These are phyloP conservation scores for Calonectria ilicicola DNA, from an alignment of 2,329 filamentous ascomycete genomes.

Conservation along the genomic window DNA sequence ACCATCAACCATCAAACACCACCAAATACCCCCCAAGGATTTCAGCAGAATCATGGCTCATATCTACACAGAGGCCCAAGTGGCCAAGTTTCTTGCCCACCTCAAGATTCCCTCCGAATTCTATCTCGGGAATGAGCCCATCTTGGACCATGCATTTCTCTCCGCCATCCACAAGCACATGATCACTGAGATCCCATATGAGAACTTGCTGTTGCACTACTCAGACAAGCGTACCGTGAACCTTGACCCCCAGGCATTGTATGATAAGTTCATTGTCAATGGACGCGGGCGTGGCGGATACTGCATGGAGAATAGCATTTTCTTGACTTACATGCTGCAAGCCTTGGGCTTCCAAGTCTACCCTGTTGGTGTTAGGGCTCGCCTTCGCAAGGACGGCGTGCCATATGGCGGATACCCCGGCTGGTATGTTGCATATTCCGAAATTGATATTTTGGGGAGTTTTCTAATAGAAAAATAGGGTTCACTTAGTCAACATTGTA, in stretches of 20 bases:
- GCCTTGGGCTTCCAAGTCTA: conserved; percentile 67
- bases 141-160: conserved; percentile 48
- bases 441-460: neutral
- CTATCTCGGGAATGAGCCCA: conserved; percentile 41
- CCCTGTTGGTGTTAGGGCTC: conserved; percentile 65
- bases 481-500: conserved; percentile 73
- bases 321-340: conserved; percentile 65
- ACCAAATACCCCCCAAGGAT: neutral
- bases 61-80: conserved; percentile 43
- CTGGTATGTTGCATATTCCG: conserved; percentile 52
- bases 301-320: conserved; percentile 69
- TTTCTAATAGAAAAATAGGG: conserved; percentile 36
- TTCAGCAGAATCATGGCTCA: conserved; percentile 37
- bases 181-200: conserved; percentile 65
- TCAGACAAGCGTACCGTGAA: conserved; percentile 50
- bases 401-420: conserved; percentile 58
- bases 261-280: conserved; percentile 59
- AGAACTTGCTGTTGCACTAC: conserved; percentile 69
- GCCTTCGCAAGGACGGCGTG: conserved; percentile 52
- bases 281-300: conserved; percentile 65
- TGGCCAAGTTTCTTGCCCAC: conserved; percentile 44
- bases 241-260: conserved; percentile 61
- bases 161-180: conserved; percentile 57
- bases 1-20: neutral
- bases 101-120: conserved; percentile 44